Conservation (phyloP, 1,139 yeast species). For the Citeromyces hawaiiensis region DNA sequence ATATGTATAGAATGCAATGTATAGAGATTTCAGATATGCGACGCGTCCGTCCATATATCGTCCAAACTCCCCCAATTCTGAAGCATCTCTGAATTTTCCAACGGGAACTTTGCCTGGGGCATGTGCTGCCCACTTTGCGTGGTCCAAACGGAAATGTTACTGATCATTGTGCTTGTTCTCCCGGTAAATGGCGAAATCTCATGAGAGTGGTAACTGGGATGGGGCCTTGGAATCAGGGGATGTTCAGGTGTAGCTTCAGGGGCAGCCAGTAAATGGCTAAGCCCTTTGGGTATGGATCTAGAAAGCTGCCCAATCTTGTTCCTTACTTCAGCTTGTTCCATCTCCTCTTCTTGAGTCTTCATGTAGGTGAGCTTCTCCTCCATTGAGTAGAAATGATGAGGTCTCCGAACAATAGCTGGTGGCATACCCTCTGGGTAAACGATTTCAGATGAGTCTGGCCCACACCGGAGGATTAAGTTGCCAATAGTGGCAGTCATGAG, state of each 20-base stretch:
- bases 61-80: slow-evolving; percentile 16
- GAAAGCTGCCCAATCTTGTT: slow-evolving; percentile 31
- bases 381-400: slow-evolving; percentile 18
- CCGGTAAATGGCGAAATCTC: slow-evolving; percentile 30
- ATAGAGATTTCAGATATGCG: slow-evolving; percentile 18
- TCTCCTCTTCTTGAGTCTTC: slow-evolving; percentile 23
- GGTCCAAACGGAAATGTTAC: slow-evolving; percentile 49
- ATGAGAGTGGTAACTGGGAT: not conserved
- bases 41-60: slow-evolving; percentile 26
- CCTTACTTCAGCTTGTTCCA: slow-evolving; percentile 29
- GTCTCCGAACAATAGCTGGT: slow-evolving; percentile 35
- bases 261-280: slow-evolving; percentile 27
- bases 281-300: slow-evolving; percentile 34
- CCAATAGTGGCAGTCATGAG: slow-evolving; percentile 44
- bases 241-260: not conserved
- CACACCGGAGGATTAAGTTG: slow-evolving; percentile 37
- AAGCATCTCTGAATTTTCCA: slow-evolving; percentile 4
- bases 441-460: slow-evolving; percentile 38
- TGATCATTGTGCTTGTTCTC: slow-evolving; percentile 46
- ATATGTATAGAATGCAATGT: slow-evolving; percentile 9
- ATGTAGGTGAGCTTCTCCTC: slow-evolving; percentile 15
- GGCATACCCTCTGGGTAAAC: slow-evolving; percentile 33
- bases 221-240: slow-evolving; percentile 2
- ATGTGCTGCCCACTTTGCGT: slow-evolving; percentile 25
- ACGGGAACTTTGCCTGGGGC: slow-evolving; percentile 16